phyloP scores from a whole-genome alignment of 345 rosid species.

The Triadica sebifera region DNA sequence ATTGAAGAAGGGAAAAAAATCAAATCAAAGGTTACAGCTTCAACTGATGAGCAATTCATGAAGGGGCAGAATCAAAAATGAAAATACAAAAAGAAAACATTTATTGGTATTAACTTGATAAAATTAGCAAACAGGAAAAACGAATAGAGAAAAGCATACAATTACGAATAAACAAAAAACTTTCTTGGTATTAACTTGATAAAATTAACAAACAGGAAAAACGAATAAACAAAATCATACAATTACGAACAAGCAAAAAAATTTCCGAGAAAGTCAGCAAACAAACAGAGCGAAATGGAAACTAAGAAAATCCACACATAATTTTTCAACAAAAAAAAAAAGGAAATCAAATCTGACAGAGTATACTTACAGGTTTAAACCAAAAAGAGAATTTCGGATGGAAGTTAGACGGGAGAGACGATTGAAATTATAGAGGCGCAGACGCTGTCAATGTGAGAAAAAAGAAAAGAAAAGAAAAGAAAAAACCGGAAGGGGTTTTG shows the following conservation, averaged over 20 bases:
- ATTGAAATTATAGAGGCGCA: not conserved
- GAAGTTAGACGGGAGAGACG: not conserved
- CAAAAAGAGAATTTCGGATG: not conserved
- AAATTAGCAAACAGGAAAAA: not conserved
- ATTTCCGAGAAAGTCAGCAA: not conserved
- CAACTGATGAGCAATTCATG: not conserved
- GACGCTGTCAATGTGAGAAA: not conserved
- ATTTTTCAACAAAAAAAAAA: too few relatives aligned
- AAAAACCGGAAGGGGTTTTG: conserved; percentile 15
- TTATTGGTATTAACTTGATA: not conserved
- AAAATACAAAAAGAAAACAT: not conserved
- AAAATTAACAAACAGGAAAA: not conserved
- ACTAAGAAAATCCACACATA: not conserved
- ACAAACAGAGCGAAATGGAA: not conserved
- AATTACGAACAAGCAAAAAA: not conserved
- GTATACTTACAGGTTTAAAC: not conserved
- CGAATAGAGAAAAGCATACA: too few relatives aligned
- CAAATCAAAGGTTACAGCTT: not conserved
- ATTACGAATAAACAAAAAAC: not conserved
- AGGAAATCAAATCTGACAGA: not conserved
- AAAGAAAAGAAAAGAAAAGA: not conserved
- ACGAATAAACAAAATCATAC: too few relatives aligned
- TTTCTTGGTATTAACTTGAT: not conserved
- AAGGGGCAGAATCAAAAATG: not conserved
- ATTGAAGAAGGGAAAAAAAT: not conserved